Conservation (phyloP, 805 yeast genomes). For the Sugiyamaella mastotermitis region DNA sequence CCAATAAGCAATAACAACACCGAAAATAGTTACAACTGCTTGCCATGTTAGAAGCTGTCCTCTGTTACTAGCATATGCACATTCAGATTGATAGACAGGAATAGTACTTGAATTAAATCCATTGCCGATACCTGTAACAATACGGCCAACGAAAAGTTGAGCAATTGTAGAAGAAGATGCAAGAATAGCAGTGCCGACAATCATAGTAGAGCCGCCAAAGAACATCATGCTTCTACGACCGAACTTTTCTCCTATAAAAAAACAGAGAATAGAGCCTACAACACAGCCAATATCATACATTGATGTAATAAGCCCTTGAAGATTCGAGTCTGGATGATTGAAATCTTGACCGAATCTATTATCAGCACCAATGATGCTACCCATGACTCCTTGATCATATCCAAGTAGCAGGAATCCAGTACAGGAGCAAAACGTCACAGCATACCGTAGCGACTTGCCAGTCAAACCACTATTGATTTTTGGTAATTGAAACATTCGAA, state of each 20-base stretch:
- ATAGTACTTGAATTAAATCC: constrained; percentile 62
- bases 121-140: constrained; percentile 57
- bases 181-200: constrained; percentile 4
- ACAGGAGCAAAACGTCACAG: too few species aligned
- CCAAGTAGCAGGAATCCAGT: too few species aligned
- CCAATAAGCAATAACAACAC: constrained; percentile 66
- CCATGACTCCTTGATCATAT: too few species aligned
- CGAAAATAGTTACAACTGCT: constrained; percentile 65
- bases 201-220: constrained; percentile 2
- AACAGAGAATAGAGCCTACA: constrained; percentile 8
- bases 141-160: constrained; percentile 47
- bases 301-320: constrained; percentile 11
- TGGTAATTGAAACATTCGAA: too few species aligned
- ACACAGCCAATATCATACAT: constrained; percentile 12
- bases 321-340: constrained; percentile 2
- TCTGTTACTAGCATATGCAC: constrained; percentile 59
- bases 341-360: too few species aligned
- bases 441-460: too few species aligned
- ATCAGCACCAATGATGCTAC: too few species aligned
- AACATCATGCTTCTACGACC: constrained; percentile 10
- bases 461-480: too few species aligned
- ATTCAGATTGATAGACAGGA: constrained; percentile 62
- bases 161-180: constrained; percentile 17
- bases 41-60: constrained; percentile 64
- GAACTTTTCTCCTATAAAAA: constrained; percentile 7